Percentiles rank a stretch among this genome's conserved stretches.
phyloP scores from a whole-genome alignment of 2,329 filamentous ascomycete species.

The Monosporascus ibericus region DNA sequence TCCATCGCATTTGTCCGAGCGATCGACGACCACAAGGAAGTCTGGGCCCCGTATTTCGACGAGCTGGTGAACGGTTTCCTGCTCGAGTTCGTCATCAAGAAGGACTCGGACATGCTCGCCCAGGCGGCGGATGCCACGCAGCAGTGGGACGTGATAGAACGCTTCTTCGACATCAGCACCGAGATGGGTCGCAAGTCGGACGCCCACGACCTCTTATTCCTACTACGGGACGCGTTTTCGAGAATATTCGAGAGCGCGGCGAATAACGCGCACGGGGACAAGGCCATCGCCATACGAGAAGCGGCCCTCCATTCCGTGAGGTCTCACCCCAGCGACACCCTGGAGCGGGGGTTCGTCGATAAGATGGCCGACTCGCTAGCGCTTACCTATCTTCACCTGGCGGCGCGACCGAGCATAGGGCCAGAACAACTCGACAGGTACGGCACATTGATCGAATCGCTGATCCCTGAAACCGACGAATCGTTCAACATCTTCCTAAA shows the following conservation, averaged over 20 bases:
- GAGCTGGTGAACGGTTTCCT: conserved; percentile 25
- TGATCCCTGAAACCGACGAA: conserved; percentile 18
- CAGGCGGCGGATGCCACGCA: conserved; percentile 18
- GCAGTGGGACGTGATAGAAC: conserved; percentile 21
- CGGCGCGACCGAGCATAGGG: conserved; percentile 12
- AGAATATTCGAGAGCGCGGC: conserved; percentile 15
- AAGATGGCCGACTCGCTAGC: conserved; percentile 18
- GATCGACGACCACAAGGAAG: conserved; percentile 14
- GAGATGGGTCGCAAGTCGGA: conserved; percentile 16
- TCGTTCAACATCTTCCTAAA: conserved; percentile 12
- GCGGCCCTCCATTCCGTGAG: conserved; percentile 17
- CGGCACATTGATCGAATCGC: conserved; percentile 12
- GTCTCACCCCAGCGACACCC: conserved; percentile 15
- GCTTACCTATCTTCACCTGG: conserved; percentile 18
- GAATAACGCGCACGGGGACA: conserved; percentile 10
- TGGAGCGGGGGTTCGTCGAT: conserved; percentile 15
- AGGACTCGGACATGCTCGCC: conserved; percentile 17
- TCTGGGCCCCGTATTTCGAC: conserved; percentile 22
- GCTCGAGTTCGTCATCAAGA: conserved; percentile 7
- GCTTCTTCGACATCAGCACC: conserved; percentile 19
- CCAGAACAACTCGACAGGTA: conserved; percentile 14
- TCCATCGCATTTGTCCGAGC: conserved; percentile 22
- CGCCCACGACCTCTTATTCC: conserved; percentile 21
- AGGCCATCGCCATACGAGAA: conserved; percentile 16
- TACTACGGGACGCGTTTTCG: conserved; percentile 19